A percentile compares a stretch with the other conserved stretches of the same genome.
These are phyloP conservation scores for Cyclaneusma minus DNA, from an alignment of 2,329 filamentous ascomycete species.

Conservation along the genomic window DNA sequence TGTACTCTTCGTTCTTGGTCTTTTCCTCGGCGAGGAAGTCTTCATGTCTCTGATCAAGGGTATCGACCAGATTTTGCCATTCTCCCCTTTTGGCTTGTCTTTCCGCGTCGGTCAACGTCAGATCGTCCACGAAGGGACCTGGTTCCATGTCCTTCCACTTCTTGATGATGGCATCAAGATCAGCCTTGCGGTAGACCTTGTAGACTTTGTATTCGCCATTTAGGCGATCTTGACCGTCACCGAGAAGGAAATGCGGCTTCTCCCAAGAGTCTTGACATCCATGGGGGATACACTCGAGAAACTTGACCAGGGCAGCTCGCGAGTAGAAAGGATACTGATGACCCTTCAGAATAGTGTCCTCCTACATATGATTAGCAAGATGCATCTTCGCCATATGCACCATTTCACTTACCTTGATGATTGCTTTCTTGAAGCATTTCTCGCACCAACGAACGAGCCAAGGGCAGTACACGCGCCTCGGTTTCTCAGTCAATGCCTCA, in stretches of 20 bases:
- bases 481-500: constrained; percentile 9
- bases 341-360: too few relatives aligned
- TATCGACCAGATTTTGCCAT: constrained; percentile 10
- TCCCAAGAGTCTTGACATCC: constrained; percentile 17
- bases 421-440: constrained; percentile 13
- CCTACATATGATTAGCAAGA: too few relatives aligned
- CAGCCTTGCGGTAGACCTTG: constrained; percentile 12
- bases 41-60: constrained; percentile 9
- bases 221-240: constrained; percentile 8
- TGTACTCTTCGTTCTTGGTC: constrained; percentile 12
- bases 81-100: constrained; percentile 9
- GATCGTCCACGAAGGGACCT: constrained; percentile 10
- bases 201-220: constrained; percentile 11
- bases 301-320: constrained; percentile 9
- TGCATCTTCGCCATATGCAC: too few relatives aligned
- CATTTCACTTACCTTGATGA: constrained; percentile 16
- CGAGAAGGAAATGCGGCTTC: constrained; percentile 16
- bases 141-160: constrained; percentile 15
- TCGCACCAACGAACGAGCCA: constrained; percentile 17
- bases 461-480: constrained; percentile 19
- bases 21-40: constrained; percentile 13
- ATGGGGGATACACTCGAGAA: constrained; percentile 17
- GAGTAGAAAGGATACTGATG: constrained; percentile 12
- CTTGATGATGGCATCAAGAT: constrained; percentile 12
- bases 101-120: constrained; percentile 10